These are phyloP conservation scores for Filosporella fistucella DNA, from an alignment of 495 filamentous ascomycete species.

Conservation along the genomic window DNA sequence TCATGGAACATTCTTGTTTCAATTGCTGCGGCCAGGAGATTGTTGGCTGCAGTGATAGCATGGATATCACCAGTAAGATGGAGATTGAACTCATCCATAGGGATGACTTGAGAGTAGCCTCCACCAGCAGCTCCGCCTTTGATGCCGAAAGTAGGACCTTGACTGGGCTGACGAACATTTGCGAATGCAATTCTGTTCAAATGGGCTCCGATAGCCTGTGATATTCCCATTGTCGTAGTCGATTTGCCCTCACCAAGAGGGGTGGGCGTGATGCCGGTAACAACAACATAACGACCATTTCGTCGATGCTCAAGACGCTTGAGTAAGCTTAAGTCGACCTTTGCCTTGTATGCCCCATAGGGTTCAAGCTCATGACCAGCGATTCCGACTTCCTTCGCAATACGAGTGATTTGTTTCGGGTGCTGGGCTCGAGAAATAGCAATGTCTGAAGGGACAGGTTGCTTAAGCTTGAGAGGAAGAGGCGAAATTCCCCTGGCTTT, in stretches of 20 bases:
- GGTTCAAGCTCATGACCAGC: slow-evolving; percentile 82
- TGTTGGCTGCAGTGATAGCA: slow-evolving; percentile 95
- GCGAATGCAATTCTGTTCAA: slow-evolving; percentile 84
- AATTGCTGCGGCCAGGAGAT: slow-evolving; percentile 95
- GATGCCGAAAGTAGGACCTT: slow-evolving; percentile 97
- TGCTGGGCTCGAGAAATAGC: slow-evolving; percentile 83
- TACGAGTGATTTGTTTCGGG: slow-evolving; percentile 79
- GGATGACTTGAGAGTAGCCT: slow-evolving; percentile 97
- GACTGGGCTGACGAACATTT: slow-evolving; percentile 94
- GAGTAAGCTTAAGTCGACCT: slow-evolving; percentile 77
- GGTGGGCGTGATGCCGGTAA: slow-evolving; percentile 94
- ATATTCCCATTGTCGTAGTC: slow-evolving; percentile 94
- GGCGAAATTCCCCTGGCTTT: slow-evolving; percentile 72
- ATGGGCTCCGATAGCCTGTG: slow-evolving; percentile 90
- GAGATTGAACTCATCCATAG: slow-evolving; percentile 99
- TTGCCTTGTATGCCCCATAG: slow-evolving; percentile 92
- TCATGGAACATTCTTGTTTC: slow-evolving; percentile 99
- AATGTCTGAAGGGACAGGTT: slow-evolving; percentile 89
- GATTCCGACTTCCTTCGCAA: slow-evolving; percentile 88
- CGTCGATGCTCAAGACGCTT: slow-evolving; percentile 80
- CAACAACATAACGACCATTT: slow-evolving; percentile 85
- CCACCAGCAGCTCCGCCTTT: slow-evolving; percentile 97
- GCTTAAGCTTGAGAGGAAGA: slow-evolving; percentile 68
- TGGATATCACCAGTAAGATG: slow-evolving; percentile 98
- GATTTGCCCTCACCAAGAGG: slow-evolving; percentile 98